These are phyloP conservation scores for Pyrenophora seminiperda DNA, from an alignment of 2,329 filamentous ascomycete genomes.

Conservation along the genomic window DNA sequence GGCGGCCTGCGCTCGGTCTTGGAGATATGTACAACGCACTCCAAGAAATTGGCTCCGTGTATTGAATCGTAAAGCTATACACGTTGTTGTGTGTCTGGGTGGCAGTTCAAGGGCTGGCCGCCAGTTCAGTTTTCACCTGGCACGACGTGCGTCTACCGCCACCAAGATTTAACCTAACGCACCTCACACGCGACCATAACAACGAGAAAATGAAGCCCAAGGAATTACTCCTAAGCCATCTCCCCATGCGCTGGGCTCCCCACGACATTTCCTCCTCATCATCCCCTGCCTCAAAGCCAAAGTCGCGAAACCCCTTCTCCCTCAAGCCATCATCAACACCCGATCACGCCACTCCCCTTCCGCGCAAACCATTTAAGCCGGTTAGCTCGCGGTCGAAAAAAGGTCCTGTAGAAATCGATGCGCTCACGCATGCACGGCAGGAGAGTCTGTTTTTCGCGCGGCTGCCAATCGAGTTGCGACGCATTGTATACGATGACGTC, in stretches of 20 bases:
- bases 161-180: too few species aligned
- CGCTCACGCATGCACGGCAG: conserved; percentile 34
- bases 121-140: too few species aligned
- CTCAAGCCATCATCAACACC: conserved; percentile 7
- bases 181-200: background rate
- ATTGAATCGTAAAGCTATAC: too few species aligned
- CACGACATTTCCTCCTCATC: conserved; percentile 28
- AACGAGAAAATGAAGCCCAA: conserved; percentile 16
- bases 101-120: too few species aligned
- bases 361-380: conserved; percentile 25
- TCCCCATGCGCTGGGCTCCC: conserved; percentile 38
- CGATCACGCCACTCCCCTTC: conserved; percentile 4
- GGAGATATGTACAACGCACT: too few species aligned
- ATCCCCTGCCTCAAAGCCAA: conserved; percentile 13
- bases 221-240: conserved; percentile 7
- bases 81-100: too few species aligned
- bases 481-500: conserved; percentile 41
- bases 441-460: conserved; percentile 38
- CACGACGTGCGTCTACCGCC: too few species aligned
- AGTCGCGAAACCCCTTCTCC: conserved; percentile 22
- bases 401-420: conserved; percentile 29
- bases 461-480: conserved; percentile 41
- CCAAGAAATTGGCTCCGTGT: too few species aligned
- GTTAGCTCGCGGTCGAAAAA: conserved; percentile 26
- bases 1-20: too few species aligned